phyloP scores from a whole-genome alignment of 1,284 basidiomycete genomes.

The Singerocomus rubriflavus region DNA sequence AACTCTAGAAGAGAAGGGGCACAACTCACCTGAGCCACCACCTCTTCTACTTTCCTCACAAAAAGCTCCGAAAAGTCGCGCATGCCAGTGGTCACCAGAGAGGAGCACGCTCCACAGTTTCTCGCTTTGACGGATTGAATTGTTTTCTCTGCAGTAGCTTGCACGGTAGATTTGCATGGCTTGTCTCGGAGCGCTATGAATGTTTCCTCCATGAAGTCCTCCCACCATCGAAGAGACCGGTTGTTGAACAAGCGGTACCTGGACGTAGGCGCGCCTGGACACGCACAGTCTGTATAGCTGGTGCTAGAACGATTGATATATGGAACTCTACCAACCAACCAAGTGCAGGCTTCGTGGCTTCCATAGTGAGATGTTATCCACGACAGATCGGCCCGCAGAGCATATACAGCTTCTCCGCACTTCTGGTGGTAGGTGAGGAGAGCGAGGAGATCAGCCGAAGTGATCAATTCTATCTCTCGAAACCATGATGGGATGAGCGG shows the following conservation, averaged over 20 bases:
- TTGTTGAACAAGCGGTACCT: background rate
- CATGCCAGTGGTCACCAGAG: constrained; percentile 11
- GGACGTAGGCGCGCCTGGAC: background rate
- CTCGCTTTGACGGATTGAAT: background rate
- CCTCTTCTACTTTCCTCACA: constrained; percentile 16
- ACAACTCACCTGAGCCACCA: constrained; percentile 7
- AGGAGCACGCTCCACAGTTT: constrained; percentile 7
- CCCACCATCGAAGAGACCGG: constrained; percentile 15
- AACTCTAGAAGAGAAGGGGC: rapidly evolving
- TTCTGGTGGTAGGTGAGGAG: constrained; percentile 19
- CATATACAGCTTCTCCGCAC: constrained; percentile 11
- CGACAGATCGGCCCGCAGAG: constrained; percentile 3
- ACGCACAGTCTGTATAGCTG: constrained; percentile 1
- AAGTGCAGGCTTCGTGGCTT: background rate
- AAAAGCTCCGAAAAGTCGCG: constrained; percentile 15
- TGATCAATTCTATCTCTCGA: constrained; percentile 17
- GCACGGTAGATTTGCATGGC: constrained; percentile 16
- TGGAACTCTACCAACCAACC: constrained; percentile 12
- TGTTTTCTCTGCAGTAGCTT: constrained; percentile 1
- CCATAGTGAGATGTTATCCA: constrained; percentile 19
- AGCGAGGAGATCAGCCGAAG: constrained; percentile 16
- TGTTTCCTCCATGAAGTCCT: constrained; percentile 8
- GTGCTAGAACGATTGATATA: no score
- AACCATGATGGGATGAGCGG: constrained; percentile 20
- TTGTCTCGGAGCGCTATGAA: constrained; percentile 11